Evolutionary conservation across 108 stramenopile genomes (phyloP), one percentile per base, ranked within the genome.

Genomic region (Pseudonitzschia pungens): DNA sequence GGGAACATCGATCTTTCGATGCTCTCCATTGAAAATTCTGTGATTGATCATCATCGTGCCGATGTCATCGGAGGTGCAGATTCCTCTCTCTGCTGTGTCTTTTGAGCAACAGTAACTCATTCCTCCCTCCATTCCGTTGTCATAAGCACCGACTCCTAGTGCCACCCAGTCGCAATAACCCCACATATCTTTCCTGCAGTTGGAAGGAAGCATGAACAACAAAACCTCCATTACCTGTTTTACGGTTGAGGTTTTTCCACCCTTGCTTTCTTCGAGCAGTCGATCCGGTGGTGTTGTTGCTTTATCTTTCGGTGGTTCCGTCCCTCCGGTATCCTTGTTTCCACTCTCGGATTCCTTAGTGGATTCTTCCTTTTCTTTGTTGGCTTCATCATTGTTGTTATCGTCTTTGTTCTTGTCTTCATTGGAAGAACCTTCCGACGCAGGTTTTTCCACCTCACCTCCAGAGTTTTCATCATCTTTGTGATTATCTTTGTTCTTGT

Each of bases 71-170:
- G 72, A 62, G 12, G 59, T n/a, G 48, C 91, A 92, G 21, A 86
- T 12, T 16, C 84, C 82, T 22, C 84, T 65, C 28, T 58, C 75
- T 6, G 75, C 65, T 44, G 88, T 82, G 55, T 89, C 88, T 33
- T 83, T 77, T 27, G 87, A 85, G 65, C 91, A 92, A 67, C 91
- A 92, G 79, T 87, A 92, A 41, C 88, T 86, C 48, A 88, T 59
- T 0, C 86, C 91, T n/a, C 82, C 80, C 52, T 63, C 32, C 41
- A 74, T 72, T 16, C 57, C 70, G 32, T 76, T 76, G 72, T 84
- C 81, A n/a, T 57, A 68, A 8, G 82, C 82, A 22, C 91, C 91
- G 11, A 92, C 75, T 31, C 91, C 91, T 28, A 92, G 82, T 15
- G 79, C 60, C 0, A 82, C 79, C 91, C 91, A 92, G 63, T 92